Evolutionary conservation across 2,329 filamentous ascomycete species (phyloP).

Genomic region (Monosporascus sp.): DNA sequence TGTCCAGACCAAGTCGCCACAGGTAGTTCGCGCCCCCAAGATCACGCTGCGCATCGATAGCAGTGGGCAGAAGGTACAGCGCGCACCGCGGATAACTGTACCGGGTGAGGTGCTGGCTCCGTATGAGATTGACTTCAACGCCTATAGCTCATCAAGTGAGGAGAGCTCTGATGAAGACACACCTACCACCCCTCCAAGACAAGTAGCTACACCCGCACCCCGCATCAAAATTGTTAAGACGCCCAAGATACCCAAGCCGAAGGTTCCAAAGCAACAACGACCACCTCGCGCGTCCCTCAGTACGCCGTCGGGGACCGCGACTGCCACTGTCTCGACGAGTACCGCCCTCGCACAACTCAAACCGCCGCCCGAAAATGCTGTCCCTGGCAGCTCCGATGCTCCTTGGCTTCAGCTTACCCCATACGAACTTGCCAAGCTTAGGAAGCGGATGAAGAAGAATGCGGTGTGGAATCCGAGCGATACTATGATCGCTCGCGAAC

Average conservation of each 20-base stretch:
- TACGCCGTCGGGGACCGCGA: conserved; percentile 33
- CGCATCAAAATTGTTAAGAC: conserved; percentile 46
- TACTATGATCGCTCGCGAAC: conserved; percentile 77
- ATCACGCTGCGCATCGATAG: conserved; percentile 37
- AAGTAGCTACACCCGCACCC: conserved; percentile 31
- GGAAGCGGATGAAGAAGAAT: conserved; percentile 90
- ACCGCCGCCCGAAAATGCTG: conserved; percentile 55
- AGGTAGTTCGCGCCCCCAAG: conserved; percentile 43
- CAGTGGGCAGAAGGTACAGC: conserved; percentile 40
- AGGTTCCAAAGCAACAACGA: conserved; percentile 26
- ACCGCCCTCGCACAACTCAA: conserved; percentile 37
- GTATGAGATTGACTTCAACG: conserved; percentile 59
- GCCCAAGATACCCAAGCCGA: conserved; percentile 41
- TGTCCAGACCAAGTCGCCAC: conserved; percentile 47
- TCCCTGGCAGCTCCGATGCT: conserved; percentile 52
- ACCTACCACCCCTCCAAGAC: conserved; percentile 32
- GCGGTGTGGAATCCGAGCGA: conserved; percentile 79
- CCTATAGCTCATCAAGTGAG: conserved; percentile 48
- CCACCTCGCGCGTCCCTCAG: conserved; percentile 20
- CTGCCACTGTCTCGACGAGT: conserved; percentile 37
- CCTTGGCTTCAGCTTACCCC: conserved; percentile 62
- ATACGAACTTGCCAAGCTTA: conserved; percentile 61
- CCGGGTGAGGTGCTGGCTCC: conserved; percentile 62
- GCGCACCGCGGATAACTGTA: conserved; percentile 55
- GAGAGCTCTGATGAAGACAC: conserved; percentile 47